These are phyloP conservation scores for Linum tenue DNA, from an alignment of 345 rosid species.

Conservation along the genomic window DNA sequence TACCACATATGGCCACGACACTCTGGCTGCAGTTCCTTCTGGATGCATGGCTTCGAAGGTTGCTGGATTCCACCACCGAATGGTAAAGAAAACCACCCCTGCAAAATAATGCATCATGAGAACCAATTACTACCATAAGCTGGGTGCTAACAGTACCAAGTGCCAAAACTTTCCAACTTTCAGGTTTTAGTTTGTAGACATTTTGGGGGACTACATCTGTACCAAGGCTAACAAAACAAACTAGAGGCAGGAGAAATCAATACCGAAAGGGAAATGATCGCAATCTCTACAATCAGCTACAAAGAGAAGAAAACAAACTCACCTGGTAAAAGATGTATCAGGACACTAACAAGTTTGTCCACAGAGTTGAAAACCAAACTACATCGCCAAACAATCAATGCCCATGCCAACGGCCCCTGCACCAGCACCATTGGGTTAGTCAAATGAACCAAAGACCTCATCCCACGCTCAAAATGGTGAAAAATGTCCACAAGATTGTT, in stretches of 20 bases:
- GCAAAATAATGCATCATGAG: slow-evolving; percentile 15
- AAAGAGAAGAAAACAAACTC: slow-evolving; percentile 18
- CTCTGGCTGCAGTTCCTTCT: slow-evolving; percentile 52
- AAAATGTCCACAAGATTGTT: slow-evolving; percentile 2
- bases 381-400: slow-evolving; percentile 91
- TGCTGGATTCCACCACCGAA: slow-evolving; percentile 94
- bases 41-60: slow-evolving; percentile 91
- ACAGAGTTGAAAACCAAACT: slow-evolving; percentile 93
- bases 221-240: background rate
- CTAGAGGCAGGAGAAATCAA: background rate
- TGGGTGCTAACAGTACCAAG: background rate
- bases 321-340: slow-evolving; percentile 97
- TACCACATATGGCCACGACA: slow-evolving; percentile 74
- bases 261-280: background rate
- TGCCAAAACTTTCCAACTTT: background rate
- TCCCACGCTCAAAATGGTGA: slow-evolving; percentile 9
- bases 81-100: slow-evolving; percentile 91
- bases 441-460: slow-evolving; percentile 5
- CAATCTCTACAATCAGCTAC: background rate
- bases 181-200: background rate
- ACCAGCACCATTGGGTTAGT: slow-evolving; percentile 15
- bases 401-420: slow-evolving; percentile 98
- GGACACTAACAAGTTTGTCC: slow-evolving; percentile 91
- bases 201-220: background rate
- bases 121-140: background rate